Conservation (phyloP, 2,329 filamentous ascomycete genomes). For the Rhinocladiella mackenziei region DNA sequence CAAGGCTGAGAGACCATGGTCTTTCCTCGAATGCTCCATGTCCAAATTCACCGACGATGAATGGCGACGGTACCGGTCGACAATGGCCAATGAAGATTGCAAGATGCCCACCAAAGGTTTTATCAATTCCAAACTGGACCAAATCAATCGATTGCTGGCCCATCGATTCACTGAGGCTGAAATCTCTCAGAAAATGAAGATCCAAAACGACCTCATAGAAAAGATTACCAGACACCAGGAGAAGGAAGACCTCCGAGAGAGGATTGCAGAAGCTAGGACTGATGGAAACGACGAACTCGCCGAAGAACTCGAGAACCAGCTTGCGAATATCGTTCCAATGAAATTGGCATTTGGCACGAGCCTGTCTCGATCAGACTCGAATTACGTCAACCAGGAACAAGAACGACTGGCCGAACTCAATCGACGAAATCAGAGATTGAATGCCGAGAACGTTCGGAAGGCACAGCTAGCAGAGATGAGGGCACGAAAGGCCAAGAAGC, state of each 20-base stretch:
- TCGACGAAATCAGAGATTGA: constrained; percentile 74
- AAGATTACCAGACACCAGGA: constrained; percentile 61
- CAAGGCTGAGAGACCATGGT: constrained; percentile 76
- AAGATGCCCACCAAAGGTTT: constrained; percentile 68
- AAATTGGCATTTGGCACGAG: constrained; percentile 71
- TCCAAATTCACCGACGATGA: constrained; percentile 79
- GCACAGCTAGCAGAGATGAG: constrained; percentile 79
- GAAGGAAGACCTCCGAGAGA: constrained; percentile 62
- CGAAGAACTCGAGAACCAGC: constrained; percentile 47
- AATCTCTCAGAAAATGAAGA: constrained; percentile 71
- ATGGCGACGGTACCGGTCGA: constrained; percentile 73
- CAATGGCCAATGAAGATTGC: constrained; percentile 67
- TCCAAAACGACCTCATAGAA: constrained; percentile 63
- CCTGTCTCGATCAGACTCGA: constrained; percentile 54
- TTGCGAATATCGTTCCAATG: constrained; percentile 47
- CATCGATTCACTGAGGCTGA: constrained; percentile 80
- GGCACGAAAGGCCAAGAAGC: constrained; percentile 47
- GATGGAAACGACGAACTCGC: constrained; percentile 59
- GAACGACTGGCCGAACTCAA: constrained; percentile 82
- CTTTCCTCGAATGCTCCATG: constrained; percentile 88
- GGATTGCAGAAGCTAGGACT: constrained; percentile 63
- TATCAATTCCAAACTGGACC: constrained; percentile 67
- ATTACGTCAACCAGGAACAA: constrained; percentile 58
- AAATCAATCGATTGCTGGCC: constrained; percentile 74
- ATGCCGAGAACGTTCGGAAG: constrained; percentile 84